Evolutionary conservation across 306 rosid genomes (phyloP).

Genomic region (Cucurbita maxima): DNA sequence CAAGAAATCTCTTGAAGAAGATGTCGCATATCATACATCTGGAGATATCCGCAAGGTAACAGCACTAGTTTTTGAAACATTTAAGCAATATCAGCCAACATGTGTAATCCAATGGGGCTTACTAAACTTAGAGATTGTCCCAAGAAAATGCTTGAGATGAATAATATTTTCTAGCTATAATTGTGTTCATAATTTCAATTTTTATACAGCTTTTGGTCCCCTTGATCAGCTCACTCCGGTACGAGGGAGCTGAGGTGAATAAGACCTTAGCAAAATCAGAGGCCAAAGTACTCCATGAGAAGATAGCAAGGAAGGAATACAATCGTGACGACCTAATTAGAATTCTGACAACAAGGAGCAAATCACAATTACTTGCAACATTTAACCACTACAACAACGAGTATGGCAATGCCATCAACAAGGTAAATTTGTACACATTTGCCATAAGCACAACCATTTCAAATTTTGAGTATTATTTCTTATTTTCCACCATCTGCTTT

Average conservation of each 20-base stretch:
- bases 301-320: slow-evolving; percentile 44
- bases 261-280: slow-evolving; percentile 49
- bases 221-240: slow-evolving; percentile 51
- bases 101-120: neutral
- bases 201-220: slow-evolving; percentile 61
- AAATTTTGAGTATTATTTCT: neutral
- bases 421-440: slow-evolving; percentile 28
- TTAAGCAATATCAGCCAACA: neutral
- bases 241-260: slow-evolving; percentile 74
- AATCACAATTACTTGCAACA: slow-evolving; percentile 55
- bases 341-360: slow-evolving; percentile 63
- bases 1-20: slow-evolving; percentile 49
- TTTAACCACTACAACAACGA: slow-evolving; percentile 55
- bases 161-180: neutral
- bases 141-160: neutral
- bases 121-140: neutral
- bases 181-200: neutral
- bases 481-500: neutral
- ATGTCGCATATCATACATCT: slow-evolving; percentile 39
- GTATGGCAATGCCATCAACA: slow-evolving; percentile 52
- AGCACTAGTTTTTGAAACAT: neutral
- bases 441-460: neutral
- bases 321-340: slow-evolving; percentile 50
- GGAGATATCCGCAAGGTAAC: slow-evolving; percentile 48
- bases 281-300: slow-evolving; percentile 56